A percentile compares a stretch with the other conserved stretches of the same genome.
Evolutionary conservation across 2,329 filamentous ascomycete genomes (phyloP).

Genomic region (Colletotrichum kahawae): DNA sequence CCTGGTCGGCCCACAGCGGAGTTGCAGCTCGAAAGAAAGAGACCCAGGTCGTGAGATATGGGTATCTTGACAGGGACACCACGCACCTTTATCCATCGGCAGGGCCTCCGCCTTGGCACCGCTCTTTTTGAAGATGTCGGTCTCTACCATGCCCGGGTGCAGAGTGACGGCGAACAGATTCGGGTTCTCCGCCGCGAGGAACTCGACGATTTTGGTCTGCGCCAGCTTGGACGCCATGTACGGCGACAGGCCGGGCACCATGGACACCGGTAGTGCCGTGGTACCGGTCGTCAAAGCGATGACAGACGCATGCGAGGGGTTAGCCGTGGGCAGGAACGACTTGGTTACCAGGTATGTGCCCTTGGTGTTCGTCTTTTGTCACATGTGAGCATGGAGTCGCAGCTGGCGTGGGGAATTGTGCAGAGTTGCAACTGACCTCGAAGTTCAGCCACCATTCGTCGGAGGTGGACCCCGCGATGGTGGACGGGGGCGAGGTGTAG

Average conservation of each 20-base stretch:
- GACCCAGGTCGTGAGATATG: background rate
- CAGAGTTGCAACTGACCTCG: slow-evolving; percentile 22
- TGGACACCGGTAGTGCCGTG: slow-evolving; percentile 20
- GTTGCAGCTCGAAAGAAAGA: background rate
- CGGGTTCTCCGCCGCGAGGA: slow-evolving; percentile 28
- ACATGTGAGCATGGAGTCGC: background rate
- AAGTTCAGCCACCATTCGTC: slow-evolving; percentile 28
- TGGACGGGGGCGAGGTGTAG: slow-evolving; percentile 18
- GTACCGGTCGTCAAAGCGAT: slow-evolving; percentile 26
- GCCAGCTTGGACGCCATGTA: slow-evolving; percentile 23
- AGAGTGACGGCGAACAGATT: slow-evolving; percentile 26
- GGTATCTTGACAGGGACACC: background rate
- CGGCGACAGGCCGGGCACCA: slow-evolving; percentile 21
- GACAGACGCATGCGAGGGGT: slow-evolving; percentile 20
- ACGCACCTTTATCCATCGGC: slow-evolving; percentile 25
- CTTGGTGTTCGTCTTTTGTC: slow-evolving; percentile 51
- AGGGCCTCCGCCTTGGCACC: slow-evolving; percentile 25
- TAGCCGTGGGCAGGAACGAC: slow-evolving; percentile 47
- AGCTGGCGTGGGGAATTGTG: background rate
- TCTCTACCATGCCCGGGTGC: slow-evolving; percentile 29
- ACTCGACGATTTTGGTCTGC: slow-evolving; percentile 37
- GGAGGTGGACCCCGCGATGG: slow-evolving; percentile 18
- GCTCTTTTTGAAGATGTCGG: slow-evolving; percentile 24
- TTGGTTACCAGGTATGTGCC: slow-evolving; percentile 49
- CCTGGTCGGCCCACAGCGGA: background rate